Base-by-base conservation (phyloP, 768 basidiomycete genomes). In the Imleria badia region DNA sequence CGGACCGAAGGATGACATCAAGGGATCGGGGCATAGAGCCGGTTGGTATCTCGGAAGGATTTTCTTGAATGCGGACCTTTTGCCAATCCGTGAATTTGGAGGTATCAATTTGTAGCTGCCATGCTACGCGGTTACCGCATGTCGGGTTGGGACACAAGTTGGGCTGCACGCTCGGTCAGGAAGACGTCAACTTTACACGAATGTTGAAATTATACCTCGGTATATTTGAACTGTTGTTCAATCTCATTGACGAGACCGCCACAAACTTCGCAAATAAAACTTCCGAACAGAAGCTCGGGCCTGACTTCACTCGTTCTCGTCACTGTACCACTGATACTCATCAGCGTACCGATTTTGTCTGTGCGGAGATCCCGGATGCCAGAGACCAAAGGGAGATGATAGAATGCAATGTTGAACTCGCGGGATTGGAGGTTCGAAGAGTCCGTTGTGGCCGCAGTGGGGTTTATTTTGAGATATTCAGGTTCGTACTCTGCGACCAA, bases 61-160 rank as follows among this genome's bases (percentile, higher is more conserved):
- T 98, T 76, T 99, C 97, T 67, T 99, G 97, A 42, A 99, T 98
- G 41, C 97, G 86, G 45, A 98, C 94, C 72, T 98, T 98, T 72
- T 99, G 97, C 97, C 97, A 98, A 69, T 99, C 97, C 1, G 93
- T 91, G 69, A 99, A 99, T 70, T 93, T 95, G 29, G 92, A 95
- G 49, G 87, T 86, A 69, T 98, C 96, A 54, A 98, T 93, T 67
- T 95, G 91, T 39, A 99, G 82, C 66, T 94, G 87, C 95, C 95
- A 99, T 31, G 83, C 88, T 17, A 75, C 73, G 30, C 94, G 84
- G 71, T 98, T 98, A 30, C 91, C 89, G 65, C 97, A 99, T 1
- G 89, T 90, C 19, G 89, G 86, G 66, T 99, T 99, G 17, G 92
- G 97, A 68, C 97, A 99, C 40, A 98, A 76, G 48, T 84, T 84